Evolutionary conservation across 2,329 filamentous ascomycete genomes (phyloP).

Genomic region (Ascochyta viciae-villosae): DNA sequence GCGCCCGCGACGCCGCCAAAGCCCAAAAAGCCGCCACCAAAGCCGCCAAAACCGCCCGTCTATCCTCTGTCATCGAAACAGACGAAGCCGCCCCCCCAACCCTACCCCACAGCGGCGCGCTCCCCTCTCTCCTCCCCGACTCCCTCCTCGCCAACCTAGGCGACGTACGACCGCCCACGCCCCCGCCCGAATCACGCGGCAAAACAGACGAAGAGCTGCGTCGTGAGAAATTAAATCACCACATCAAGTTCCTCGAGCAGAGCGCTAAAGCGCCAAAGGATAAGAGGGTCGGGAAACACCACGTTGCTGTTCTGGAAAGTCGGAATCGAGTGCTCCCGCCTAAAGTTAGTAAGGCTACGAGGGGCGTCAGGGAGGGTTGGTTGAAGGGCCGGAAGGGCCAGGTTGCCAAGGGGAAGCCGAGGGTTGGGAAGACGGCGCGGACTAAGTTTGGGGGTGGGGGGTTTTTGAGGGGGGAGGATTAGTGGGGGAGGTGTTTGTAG

Average conservation of each 20-base stretch:
- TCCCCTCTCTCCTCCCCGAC: constrained; percentile 60
- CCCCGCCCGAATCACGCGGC: constrained; percentile 41
- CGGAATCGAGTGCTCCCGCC: constrained; percentile 53
- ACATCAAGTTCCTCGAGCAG: constrained; percentile 58
- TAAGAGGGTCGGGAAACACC: constrained; percentile 56
- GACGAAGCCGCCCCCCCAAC: constrained; percentile 4
- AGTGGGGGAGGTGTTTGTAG: background rate
- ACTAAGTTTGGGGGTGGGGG: constrained; percentile 36
- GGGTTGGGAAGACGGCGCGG: constrained; percentile 40
- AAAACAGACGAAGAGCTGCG: constrained; percentile 41
- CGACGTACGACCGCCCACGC: constrained; percentile 53
- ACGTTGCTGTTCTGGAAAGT: constrained; percentile 57
- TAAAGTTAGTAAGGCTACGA: constrained; percentile 49
- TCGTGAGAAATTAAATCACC: constrained; percentile 56
- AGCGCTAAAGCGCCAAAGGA: constrained; percentile 59
- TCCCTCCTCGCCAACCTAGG: constrained; percentile 59
- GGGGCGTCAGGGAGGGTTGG: constrained; percentile 51
- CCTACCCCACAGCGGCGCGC: constrained; percentile 13
- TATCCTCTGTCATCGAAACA: constrained; percentile 1
- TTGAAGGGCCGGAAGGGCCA: constrained; percentile 50
- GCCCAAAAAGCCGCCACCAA: constrained; percentile 42
- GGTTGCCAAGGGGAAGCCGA: constrained; percentile 28
- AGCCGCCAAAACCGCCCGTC: constrained; percentile 36
- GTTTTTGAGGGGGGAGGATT: constrained; percentile 41
- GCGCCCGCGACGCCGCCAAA: constrained; percentile 37